These are phyloP conservation scores for Solanum ahanhuiri DNA, from an alignment of 257 asterid species.

Conservation along the genomic window DNA sequence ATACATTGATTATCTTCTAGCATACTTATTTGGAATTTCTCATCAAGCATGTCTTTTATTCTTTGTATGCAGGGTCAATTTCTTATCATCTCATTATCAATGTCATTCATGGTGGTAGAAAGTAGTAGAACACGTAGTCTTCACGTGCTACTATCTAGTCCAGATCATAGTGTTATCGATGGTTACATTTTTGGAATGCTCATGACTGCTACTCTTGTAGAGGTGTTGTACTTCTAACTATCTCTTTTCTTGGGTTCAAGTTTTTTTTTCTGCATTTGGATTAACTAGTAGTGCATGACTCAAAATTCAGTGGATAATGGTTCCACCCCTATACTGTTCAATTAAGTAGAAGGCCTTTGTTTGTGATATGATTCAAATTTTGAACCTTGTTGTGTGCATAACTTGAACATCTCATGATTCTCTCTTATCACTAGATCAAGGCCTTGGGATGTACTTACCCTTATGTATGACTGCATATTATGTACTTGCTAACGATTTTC, in stretches of 20 bases:
- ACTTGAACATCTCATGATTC: not conserved
- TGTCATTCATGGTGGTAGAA: no score
- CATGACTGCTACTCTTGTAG: not conserved
- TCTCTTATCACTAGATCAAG: not conserved
- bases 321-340: not conserved
- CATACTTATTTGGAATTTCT: no score
- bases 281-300: not conserved
- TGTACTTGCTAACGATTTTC: not conserved
- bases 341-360: not conserved
- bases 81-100: no score
- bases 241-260: not conserved
- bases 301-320: not conserved
- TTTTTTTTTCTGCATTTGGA: no score
- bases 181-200: not conserved
- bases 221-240: not conserved
- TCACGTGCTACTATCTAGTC: not conserved
- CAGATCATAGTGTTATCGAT: not conserved
- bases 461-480: no score
- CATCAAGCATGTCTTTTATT: no score
- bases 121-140: not conserved
- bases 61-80: no score
- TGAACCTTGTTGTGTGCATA: not conserved
- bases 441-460: not conserved
- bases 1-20: no score
- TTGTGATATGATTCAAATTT: no score